Base-by-base conservation (phyloP, 2,329 filamentous ascomycete genomes). In the Metarhizium brunneum region DNA sequence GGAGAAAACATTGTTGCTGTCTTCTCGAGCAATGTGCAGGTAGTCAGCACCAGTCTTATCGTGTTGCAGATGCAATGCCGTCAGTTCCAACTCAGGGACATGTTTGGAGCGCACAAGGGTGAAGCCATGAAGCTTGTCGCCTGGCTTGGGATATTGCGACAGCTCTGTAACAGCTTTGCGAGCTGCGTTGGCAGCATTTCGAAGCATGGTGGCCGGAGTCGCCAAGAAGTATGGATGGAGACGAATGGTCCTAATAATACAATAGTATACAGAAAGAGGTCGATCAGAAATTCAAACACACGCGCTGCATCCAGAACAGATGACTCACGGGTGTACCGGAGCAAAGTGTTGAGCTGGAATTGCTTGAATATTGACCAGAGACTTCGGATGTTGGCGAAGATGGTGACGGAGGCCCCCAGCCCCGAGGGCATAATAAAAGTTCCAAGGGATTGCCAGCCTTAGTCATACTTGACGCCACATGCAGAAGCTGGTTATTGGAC, bases 1-100 rank as follows among this genome's bases (percentile, higher is more conserved):
- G 42, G 92, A 95, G 74, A 99, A 99, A 68, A 97, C 94, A 88
- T 99, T 99, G 76, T 99, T 99, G 76, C 87, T 88, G 68, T 99
- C 94, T 56, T 97, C 91, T 63, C 92, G 82, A 16, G 92, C 92
- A 64, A 99, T 87, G 73, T 99, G 94, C 50, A 99, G 80, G 68
- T 97, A 96, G 63, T 99, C 90, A 60, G 94, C 94, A 58, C 92
- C 90, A 0, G 94, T 99, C 76, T 92, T 92, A 74, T 97, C 89
- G 69, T 99, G 94, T 66, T 89, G 86, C 60, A 99, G 81, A 60
- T 95, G 89, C 54, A 97, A 73, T 5, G 94, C 94, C 1, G 92
- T 95, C 66, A 99, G 75, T 71, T 97, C 89, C 51, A 97, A 82
- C 75, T 99, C 94, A 0, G 92, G 90, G 2, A 99, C 89, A 73